These are phyloP conservation scores for Aspergillus neotritici DNA, from an alignment of 2,329 filamentous ascomycete species.

Conservation along the genomic window DNA sequence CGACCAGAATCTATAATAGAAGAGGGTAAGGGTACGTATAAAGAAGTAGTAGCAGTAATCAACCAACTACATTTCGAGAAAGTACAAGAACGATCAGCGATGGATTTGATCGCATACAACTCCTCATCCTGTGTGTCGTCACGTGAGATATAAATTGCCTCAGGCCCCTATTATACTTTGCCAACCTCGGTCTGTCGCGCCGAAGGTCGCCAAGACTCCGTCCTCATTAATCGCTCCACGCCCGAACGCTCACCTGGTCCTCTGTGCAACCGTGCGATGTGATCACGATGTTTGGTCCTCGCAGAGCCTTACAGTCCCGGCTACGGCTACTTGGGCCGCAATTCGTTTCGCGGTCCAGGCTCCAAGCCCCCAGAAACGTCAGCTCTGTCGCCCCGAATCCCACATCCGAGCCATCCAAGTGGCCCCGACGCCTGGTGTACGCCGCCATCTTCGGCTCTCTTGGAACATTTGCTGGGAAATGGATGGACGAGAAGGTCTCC, in stretches of 20 bases:
- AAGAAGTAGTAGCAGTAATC: too few species aligned
- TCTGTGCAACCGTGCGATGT: conserved; percentile 13
- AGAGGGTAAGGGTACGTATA: too few species aligned
- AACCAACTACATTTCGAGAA: too few species aligned
- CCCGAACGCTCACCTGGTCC: neutral
- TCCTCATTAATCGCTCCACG: too few species aligned
- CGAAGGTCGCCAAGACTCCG: too few species aligned
- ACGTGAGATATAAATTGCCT: too few species aligned
- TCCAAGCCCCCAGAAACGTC: conserved; percentile 14
- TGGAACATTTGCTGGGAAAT: conserved; percentile 24
- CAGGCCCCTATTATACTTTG: neutral
- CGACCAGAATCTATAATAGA: too few species aligned
- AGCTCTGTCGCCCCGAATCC: conserved; percentile 16
- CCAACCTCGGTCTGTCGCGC: neutral
- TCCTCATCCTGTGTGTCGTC: too few species aligned
- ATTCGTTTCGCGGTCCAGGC: conserved; percentile 2
- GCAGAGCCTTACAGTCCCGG: conserved; percentile 19
- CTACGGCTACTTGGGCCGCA: conserved; percentile 10
- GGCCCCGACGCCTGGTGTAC: conserved; percentile 34
- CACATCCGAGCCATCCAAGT: conserved; percentile 21
- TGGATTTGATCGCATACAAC: too few species aligned
- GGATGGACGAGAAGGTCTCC: conserved; percentile 19
- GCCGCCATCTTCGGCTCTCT: conserved; percentile 29
- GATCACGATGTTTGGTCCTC: conserved; percentile 24
- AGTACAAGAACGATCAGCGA: too few species aligned